Conservation (phyloP, 2,329 filamentous ascomycete genomes). For the Biscogniauxia marginata region DNA sequence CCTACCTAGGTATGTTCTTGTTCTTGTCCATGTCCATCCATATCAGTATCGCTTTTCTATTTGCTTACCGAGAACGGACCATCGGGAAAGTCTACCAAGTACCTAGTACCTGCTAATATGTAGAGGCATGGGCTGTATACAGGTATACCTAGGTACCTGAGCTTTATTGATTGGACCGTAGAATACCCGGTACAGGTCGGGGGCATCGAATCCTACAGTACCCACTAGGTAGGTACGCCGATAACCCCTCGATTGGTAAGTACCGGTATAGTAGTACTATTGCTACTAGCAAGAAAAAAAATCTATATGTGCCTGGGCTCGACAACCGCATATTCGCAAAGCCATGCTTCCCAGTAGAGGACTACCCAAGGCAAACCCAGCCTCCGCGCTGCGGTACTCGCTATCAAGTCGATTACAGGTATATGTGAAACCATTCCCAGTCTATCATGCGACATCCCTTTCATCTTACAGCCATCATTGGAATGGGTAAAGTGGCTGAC, state of each 20-base stretch:
- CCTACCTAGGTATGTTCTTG: background rate
- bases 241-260: background rate
- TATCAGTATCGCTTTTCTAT: background rate
- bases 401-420: conserved; percentile 29
- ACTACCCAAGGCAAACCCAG: conserved; percentile 45
- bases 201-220: no score
- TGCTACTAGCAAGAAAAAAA: background rate
- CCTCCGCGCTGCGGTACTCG: conserved; percentile 39
- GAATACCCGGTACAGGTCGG: background rate
- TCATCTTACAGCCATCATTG: background rate
- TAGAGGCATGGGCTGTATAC: no score
- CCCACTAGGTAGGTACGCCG: no score
- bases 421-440: conserved; percentile 3
- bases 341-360: conserved; percentile 57
- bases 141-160: background rate
- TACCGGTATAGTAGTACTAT: background rate
- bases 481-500: conserved; percentile 8
- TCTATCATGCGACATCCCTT: background rate
- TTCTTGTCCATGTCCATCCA: no score
- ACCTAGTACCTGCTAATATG: no score
- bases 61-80: background rate
- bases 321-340: background rate
- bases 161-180: no score
- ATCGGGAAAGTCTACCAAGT: background rate
- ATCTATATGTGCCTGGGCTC: background rate